Evolutionary conservation across 2,329 filamentous ascomycete species (phyloP).

Genomic region (Phyllosticta capitalensis): DNA sequence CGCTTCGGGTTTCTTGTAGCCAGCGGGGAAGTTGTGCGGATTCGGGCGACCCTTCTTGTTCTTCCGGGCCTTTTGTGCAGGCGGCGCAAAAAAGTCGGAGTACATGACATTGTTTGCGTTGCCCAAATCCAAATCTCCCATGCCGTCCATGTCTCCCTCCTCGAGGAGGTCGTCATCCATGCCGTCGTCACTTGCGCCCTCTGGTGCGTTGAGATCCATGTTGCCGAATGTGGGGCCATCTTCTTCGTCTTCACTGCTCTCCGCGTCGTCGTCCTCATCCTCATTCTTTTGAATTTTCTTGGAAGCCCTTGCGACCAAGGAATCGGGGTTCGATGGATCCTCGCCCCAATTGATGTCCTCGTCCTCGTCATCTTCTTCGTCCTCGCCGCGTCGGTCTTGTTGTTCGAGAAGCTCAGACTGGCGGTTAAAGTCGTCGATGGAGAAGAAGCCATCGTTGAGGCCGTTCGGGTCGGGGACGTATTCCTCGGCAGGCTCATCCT

Average conservation of each 20-base stretch:
- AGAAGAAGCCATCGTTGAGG: conserved; percentile 96
- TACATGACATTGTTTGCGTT: conserved; percentile 89
- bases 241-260: conserved; percentile 59
- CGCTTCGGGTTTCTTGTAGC: conserved; percentile 22
- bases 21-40: conserved; percentile 40
- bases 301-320: conserved; percentile 21
- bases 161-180: conserved; percentile 43
- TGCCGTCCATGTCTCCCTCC: conserved; percentile 42
- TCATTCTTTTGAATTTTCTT: too few species aligned
- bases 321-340: conserved; percentile 51
- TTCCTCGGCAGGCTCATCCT: conserved; percentile 43
- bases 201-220: conserved; percentile 61
- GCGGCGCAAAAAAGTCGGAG: conserved; percentile 86
- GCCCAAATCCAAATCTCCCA: conserved; percentile 41
- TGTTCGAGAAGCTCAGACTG: conserved; percentile 84
- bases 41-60: conserved; percentile 48
- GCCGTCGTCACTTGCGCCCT: conserved; percentile 59
- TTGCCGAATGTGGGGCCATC: conserved; percentile 77
- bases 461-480: conserved; percentile 68
- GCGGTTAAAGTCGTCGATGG: conserved; percentile 93
- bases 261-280: conserved; percentile 34
- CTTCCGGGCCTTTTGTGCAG: conserved; percentile 56
- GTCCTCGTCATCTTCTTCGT: conserved; percentile 66
- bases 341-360: conserved; percentile 82
- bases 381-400: conserved; percentile 69